Percentiles rank a stretch among this genome's conserved stretches.
phyloP scores from a whole-genome alignment of 331 rosid species.

The Stylosanthes scabra region DNA sequence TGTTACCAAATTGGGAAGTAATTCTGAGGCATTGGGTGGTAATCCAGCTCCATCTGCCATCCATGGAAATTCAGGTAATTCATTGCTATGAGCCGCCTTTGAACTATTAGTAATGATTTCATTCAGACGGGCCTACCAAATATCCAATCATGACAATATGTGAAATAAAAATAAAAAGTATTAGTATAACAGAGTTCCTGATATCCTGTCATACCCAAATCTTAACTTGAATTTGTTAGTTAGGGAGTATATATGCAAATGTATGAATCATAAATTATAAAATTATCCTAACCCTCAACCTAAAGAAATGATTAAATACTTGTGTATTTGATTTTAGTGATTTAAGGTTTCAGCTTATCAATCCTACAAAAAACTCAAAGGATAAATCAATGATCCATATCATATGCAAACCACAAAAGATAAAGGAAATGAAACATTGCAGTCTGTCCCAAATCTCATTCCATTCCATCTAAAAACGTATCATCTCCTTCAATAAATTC shows the following conservation, averaged over 20 bases:
- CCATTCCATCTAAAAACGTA: not conserved
- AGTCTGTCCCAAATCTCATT: not conserved
- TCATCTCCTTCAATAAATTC: not conserved
- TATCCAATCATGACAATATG: constrained; percentile 20
- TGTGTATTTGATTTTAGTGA: too few relatives aligned
- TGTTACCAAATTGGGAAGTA: constrained; percentile 88
- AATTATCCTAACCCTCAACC: too few relatives aligned
- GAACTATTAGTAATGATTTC: constrained; percentile 75
- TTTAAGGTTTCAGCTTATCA: not conserved
- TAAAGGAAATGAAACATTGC: not conserved
- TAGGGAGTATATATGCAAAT: not conserved
- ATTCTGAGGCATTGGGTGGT: constrained; percentile 74
- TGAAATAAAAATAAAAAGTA: not conserved
- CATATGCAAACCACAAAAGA: not conserved
- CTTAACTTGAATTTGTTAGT: not conserved
- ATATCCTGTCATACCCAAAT: not conserved
- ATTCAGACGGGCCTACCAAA: constrained; percentile 80
- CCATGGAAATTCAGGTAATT: constrained; percentile 71
- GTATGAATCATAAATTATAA: too few relatives aligned
- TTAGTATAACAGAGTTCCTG: not conserved
- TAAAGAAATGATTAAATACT: not conserved
- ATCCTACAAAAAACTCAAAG: not conserved
- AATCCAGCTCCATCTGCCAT: constrained; percentile 96
- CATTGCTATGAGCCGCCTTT: constrained; percentile 51
- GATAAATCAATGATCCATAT: not conserved